Evolutionary conservation across 495 filamentous ascomycete species (phyloP).

Genomic region (Xylaria nigripes): DNA sequence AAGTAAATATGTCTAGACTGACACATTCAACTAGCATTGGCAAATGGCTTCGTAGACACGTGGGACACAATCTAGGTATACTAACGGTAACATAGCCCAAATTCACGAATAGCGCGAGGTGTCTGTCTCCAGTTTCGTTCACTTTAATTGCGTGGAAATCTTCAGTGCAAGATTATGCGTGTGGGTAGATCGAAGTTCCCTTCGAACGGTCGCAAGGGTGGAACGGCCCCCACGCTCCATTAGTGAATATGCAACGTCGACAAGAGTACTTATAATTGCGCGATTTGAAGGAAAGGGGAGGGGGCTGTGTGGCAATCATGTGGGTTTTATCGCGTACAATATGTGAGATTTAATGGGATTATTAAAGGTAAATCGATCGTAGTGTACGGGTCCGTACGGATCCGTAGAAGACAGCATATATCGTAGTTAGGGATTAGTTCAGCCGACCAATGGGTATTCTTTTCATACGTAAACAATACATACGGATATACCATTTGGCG

Average conservation of each 20-base stretch:
- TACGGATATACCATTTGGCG: not conserved
- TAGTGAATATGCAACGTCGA: slow-evolving; percentile 8
- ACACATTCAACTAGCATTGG: no score
- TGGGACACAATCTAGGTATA: not conserved
- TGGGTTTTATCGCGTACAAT: not conserved
- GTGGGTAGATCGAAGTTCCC: not conserved
- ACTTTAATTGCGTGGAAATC: slow-evolving; percentile 1
- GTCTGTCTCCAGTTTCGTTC: no score
- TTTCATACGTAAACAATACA: not conserved
- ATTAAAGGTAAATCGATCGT: no score
- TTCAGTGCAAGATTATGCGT: slow-evolving; percentile 2
- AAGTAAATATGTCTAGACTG: no score
- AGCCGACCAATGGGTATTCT: not conserved
- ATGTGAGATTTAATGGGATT: not conserved
- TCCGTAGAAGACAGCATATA: not conserved
- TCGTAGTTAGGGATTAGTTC: not conserved
- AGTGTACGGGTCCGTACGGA: not conserved
- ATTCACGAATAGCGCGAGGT: no score
- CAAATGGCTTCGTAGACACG: not conserved
- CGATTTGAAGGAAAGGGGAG: not conserved
- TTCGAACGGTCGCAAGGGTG: slow-evolving; percentile 8
- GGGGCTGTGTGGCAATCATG: no score
- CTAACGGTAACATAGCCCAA: no score
- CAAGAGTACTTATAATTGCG: slow-evolving; percentile 1
- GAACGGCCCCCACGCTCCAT: slow-evolving; percentile 1